These are phyloP conservation scores for Xylaria flabelliformis DNA, from an alignment of 495 filamentous ascomycete genomes.

Conservation along the genomic window DNA sequence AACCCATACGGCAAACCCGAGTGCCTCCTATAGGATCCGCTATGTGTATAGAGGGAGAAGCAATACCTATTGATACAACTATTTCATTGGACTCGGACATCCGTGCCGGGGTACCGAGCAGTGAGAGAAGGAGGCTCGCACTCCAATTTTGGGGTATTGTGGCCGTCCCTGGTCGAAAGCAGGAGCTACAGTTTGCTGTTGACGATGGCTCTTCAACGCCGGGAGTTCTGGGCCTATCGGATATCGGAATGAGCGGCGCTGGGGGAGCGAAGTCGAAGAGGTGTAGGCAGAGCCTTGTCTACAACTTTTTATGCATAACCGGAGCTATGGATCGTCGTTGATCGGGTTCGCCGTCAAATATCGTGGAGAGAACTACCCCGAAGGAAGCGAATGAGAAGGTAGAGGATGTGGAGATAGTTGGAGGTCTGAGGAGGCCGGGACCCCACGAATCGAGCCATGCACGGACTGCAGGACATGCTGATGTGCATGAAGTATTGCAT, in stretches of 20 bases:
- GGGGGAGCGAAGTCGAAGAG: neutral
- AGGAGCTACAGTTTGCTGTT: neutral
- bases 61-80: neutral
- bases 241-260: neutral
- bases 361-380: neutral
- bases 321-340: neutral
- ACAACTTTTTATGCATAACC: neutral
- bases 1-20: neutral
- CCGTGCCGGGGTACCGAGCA: neutral
- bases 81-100: neutral
- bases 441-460: neutral
- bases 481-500: constrained; percentile 20
- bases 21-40: neutral
- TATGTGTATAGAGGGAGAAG: neutral
- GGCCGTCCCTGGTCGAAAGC: neutral
- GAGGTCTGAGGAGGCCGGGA: neutral
- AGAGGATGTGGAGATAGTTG: neutral
- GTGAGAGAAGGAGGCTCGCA: neutral
- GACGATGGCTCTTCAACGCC: neutral
- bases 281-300: neutral
- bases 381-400: neutral
- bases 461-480: constrained; percentile 3
- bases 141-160: neutral
- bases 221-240: neutral
- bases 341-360: neutral